Evolutionary conservation across 1,284 basidiomycete genomes (phyloP).

Genomic region (Rhodotorula glutinis): DNA sequence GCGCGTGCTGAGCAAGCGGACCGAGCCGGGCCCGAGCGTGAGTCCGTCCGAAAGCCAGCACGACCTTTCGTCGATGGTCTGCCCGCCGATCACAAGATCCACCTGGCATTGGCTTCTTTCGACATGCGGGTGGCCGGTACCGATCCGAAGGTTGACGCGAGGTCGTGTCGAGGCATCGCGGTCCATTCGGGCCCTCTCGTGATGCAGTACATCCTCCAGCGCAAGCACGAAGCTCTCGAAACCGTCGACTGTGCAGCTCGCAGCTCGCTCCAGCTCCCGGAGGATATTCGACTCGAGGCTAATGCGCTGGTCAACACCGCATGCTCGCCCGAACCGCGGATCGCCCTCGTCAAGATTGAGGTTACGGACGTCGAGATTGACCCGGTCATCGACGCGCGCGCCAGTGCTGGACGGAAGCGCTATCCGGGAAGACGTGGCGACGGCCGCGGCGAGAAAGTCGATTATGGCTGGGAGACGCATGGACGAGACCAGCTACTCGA

Average conservation of each 20-base stretch:
- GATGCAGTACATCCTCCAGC: constrained; percentile 62
- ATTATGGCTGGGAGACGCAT: constrained; percentile 28
- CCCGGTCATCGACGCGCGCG: constrained; percentile 47
- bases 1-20: background rate
- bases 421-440: constrained; percentile 15
- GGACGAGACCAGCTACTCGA: constrained; percentile 30
- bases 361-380: constrained; percentile 46
- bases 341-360: constrained; percentile 53
- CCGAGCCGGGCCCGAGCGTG: constrained; percentile 49
- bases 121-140: constrained; percentile 67
- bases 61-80: constrained; percentile 52
- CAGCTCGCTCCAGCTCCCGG: constrained; percentile 56
- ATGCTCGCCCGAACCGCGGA: background rate
- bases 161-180: constrained; percentile 69
- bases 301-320: constrained; percentile 46
- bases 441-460: constrained; percentile 26
- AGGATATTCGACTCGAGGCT: constrained; percentile 62
- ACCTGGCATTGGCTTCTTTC: constrained; percentile 63
- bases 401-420: constrained; percentile 42
- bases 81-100: constrained; percentile 59
- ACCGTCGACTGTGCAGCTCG: constrained; percentile 52
- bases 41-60: constrained; percentile 50
- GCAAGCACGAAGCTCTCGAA: constrained; percentile 52
- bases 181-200: constrained; percentile 58
- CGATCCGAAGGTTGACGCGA: constrained; percentile 68